Evolutionary conservation across 768 basidiomycete genomes (phyloP).

Genomic region (Lyophyllum decastes): DNA sequence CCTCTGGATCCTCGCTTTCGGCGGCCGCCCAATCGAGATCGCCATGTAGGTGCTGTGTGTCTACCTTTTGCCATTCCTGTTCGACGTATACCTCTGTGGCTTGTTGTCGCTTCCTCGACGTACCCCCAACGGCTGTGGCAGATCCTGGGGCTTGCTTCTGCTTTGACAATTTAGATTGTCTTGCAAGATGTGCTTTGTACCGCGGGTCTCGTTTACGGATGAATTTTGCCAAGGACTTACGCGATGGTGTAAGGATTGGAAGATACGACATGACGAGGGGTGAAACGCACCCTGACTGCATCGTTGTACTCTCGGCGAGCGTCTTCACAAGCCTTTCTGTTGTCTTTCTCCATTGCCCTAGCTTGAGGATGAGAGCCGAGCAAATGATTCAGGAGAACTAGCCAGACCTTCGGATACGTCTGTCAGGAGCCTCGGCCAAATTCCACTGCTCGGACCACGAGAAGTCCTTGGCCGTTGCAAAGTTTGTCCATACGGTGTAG

Average conservation of each 20-base stretch:
- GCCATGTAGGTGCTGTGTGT: constrained; percentile 41
- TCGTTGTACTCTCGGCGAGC: constrained; percentile 92
- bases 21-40: constrained; percentile 78
- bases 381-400: neutral
- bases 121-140: constrained; percentile 28
- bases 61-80: constrained; percentile 87
- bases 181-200: constrained; percentile 66
- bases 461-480: constrained; percentile 86
- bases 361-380: neutral
- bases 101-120: constrained; percentile 27
- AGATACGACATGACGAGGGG: neutral
- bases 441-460: constrained; percentile 88
- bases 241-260: neutral
- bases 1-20: constrained; percentile 71
- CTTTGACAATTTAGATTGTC: constrained; percentile 37
- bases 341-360: constrained; percentile 94
- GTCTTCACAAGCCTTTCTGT: constrained; percentile 88
- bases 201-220: constrained; percentile 88
- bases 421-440: constrained; percentile 79
- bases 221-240: constrained; percentile 72
- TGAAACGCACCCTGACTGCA: constrained; percentile 67
- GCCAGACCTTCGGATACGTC: constrained; percentile 72
- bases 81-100: constrained; percentile 60
- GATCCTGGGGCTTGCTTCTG: constrained; percentile 30
- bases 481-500: constrained; percentile 86